Evolutionary conservation across 805 yeast species (phyloP), one percentile per base, ranked within the genome.

Genomic region (Vanderwaltozyma tropicalis): DNA sequence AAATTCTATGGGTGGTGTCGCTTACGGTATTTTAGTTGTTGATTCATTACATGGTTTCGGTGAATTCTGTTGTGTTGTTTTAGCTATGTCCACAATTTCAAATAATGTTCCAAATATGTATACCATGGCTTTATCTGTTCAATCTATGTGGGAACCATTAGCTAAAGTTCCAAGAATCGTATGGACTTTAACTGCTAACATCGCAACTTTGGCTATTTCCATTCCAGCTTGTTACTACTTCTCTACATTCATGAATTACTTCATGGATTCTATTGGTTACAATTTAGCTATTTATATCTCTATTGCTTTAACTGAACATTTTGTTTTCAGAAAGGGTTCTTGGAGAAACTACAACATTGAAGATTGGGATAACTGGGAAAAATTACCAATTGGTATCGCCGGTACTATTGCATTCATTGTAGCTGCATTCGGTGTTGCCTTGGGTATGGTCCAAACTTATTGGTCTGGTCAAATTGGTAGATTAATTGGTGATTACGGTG

Each of bases 71-170:
- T 75, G 88, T 63, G 96, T 88, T 24, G 22, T 88, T 15, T 67
- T 88, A 46, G 85, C 94, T 14, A 64, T 88, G 47, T 84, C 95
- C 24, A 85, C 95, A 24, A 80, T 88, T 40, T 79, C 95, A 47
- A 86, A 85, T 71, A 87, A 86, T 67, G 76, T 87, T 61, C 96
- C 96, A 62, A 87, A 86, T 68, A 78, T 86, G 81, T 88, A 88
- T 69, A 84, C 96, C 19, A 74, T 86, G 52, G 88, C 86, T 29
- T 69, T 88, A 55, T 78, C 87, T 47, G 86, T 87, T 26, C 96
- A 88, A 66, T 76, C 92, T 31, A 65, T 82, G 51, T 82, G 89
- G 82, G 74, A 81, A 40, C 76, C 74, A 45, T 73, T 87, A 54
- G 68, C 76, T 31, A 73, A 68, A 53, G 67, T 88, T 41, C 96